Evolutionary conservation across 2,329 filamentous ascomycete genomes (phyloP).

Genomic region (Lasiodiplodia hormozganensis): DNA sequence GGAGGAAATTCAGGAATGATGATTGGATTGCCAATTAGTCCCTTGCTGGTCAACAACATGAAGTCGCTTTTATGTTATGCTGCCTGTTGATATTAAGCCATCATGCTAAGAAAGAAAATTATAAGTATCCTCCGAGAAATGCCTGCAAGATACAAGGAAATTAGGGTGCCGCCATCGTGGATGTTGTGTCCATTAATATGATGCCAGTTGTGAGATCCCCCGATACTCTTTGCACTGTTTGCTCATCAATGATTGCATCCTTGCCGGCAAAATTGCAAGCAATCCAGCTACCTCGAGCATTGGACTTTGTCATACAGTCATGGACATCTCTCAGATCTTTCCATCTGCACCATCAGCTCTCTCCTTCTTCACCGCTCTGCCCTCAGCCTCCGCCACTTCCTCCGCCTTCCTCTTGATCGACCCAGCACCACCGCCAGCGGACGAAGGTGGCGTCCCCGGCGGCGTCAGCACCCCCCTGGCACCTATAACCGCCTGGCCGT

Average conservation of each 20-base stretch:
- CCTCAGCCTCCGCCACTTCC: neutral
- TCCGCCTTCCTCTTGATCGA: conserved; percentile 16
- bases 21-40: neutral
- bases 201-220: neutral
- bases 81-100: neutral
- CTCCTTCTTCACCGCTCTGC: conserved; percentile 1
- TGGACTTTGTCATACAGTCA: neutral
- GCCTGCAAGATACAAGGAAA: neutral
- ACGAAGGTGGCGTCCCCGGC: neutral
- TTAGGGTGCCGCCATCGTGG: neutral
- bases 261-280: neutral
- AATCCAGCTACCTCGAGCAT: neutral
- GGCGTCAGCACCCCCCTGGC: neutral
- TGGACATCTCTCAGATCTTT: neutral
- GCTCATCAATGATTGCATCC: neutral
- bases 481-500: neutral
- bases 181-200: neutral
- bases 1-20: neutral
- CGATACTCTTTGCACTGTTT: neutral
- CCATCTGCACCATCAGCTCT: neutral
- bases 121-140: neutral
- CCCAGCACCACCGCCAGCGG: neutral
- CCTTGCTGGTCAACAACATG: neutral
- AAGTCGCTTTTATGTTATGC: neutral
- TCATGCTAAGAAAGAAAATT: no score